A percentile compares a stretch with the other conserved stretches of the same genome.
These are phyloP conservation scores for Colletotrichum endophyticum DNA, from an alignment of 2,329 filamentous ascomycete species.

Conservation along the genomic window DNA sequence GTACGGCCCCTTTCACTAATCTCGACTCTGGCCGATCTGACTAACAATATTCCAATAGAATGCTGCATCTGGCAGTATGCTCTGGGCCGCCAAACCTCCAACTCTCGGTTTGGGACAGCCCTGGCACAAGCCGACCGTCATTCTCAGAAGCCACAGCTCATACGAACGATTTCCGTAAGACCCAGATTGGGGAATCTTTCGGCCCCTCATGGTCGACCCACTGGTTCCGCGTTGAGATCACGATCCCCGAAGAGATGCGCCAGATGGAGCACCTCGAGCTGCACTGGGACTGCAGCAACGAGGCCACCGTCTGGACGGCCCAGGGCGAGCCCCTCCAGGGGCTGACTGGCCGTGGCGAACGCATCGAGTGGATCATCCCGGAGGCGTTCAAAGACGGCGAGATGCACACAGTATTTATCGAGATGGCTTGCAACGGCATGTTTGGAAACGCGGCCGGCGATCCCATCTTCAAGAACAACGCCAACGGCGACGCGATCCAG, in stretches of 20 bases:
- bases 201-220: slow-evolving; percentile 76
- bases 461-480: slow-evolving; percentile 25
- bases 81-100: slow-evolving; percentile 16
- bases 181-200: slow-evolving; percentile 63
- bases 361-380: slow-evolving; percentile 69
- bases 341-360: slow-evolving; percentile 66
- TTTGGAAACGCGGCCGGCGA: slow-evolving; percentile 51
- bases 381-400: slow-evolving; percentile 62
- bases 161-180: slow-evolving; percentile 9
- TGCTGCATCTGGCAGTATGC: slow-evolving; percentile 19
- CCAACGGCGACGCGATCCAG: slow-evolving; percentile 66
- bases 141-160: slow-evolving; percentile 19
- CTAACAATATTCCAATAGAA: not conserved
- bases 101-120: slow-evolving; percentile 22
- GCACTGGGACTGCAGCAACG: slow-evolving; percentile 74
- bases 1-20: not conserved
- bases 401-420: slow-evolving; percentile 68
- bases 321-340: slow-evolving; percentile 68
- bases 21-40: not conserved
- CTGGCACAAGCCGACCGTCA: slow-evolving; percentile 17
- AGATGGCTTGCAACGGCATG: slow-evolving; percentile 76
- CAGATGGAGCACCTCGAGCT: slow-evolving; percentile 66
- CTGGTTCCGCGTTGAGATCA: slow-evolving; percentile 69
- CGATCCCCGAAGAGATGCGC: slow-evolving; percentile 58
- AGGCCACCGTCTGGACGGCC: slow-evolving; percentile 69